These are phyloP conservation scores for Umbelopsis ramanniana DNA, from an alignment of 192 early-diverging fungal species.

Conservation along the genomic window DNA sequence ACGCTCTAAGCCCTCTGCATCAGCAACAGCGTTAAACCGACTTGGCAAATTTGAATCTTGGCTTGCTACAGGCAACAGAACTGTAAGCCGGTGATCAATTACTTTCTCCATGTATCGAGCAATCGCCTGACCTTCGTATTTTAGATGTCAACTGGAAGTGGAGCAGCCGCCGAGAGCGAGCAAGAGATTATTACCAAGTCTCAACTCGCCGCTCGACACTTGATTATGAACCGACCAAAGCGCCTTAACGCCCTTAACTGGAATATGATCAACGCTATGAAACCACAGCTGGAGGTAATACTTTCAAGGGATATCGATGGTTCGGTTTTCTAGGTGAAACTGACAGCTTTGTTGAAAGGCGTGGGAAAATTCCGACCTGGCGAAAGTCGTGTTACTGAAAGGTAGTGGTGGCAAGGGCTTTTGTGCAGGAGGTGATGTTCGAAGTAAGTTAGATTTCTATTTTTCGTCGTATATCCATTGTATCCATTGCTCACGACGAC, in stretches of 20 bases:
- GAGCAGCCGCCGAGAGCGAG: neutral
- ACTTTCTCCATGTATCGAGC: neutral
- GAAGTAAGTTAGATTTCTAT: slow-evolving; percentile 39
- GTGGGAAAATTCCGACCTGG: slow-evolving; percentile 86
- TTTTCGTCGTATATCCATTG: neutral
- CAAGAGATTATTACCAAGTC: slow-evolving; percentile 14
- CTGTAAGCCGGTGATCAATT: neutral
- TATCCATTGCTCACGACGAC: neutral
- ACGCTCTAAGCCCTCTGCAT: neutral
- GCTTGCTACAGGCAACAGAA: neutral
- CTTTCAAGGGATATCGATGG: neutral
- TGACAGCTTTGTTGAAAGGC: slow-evolving; percentile 47
- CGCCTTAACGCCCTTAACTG: slow-evolving; percentile 86
- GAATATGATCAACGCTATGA: slow-evolving; percentile 84
- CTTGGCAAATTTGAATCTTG: slow-evolving; percentile 8
- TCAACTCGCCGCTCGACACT: slow-evolving; percentile 52
- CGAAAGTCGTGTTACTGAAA: slow-evolving; percentile 88
- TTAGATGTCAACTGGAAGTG: slow-evolving; percentile 10
- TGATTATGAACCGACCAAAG: slow-evolving; percentile 79
- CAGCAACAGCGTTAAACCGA: slow-evolving; percentile 1
- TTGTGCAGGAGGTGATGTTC: slow-evolving; percentile 91
- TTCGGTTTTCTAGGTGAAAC: neutral
- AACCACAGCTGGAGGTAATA: slow-evolving; percentile 74
- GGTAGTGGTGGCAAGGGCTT: slow-evolving; percentile 77
- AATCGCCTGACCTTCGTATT: neutral